Evolutionary conservation across 2,329 filamentous ascomycete genomes (phyloP).

Genomic region (Pestalotiopsis sp.): DNA sequence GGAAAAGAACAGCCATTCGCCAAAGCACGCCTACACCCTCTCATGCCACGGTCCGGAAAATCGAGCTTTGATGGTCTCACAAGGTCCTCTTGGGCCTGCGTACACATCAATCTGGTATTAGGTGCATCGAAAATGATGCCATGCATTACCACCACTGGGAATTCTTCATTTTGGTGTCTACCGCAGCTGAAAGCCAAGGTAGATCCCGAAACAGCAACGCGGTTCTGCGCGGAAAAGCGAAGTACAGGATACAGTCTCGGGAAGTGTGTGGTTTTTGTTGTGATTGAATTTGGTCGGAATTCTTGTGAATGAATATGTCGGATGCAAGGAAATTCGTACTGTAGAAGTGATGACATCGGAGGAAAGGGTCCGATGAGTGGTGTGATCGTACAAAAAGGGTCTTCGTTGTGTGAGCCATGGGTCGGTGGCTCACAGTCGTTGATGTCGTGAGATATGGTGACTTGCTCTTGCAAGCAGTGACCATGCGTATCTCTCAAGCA

Average conservation of each 20-base stretch:
- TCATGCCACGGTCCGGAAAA: slow-evolving; percentile 18
- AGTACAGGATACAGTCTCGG: slow-evolving; percentile 9
- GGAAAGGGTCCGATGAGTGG: slow-evolving; percentile 19
- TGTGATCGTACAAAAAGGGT: slow-evolving; percentile 20
- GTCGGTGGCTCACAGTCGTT: slow-evolving; percentile 20
- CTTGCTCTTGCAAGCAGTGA: slow-evolving; percentile 13
- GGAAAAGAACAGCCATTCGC: slow-evolving; percentile 14
- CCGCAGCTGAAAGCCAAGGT: slow-evolving; percentile 9
- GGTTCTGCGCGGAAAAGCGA: slow-evolving; percentile 14
- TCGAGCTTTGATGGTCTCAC: slow-evolving; percentile 18
- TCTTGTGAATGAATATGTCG: slow-evolving; percentile 18
- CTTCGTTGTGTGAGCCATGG: slow-evolving; percentile 19
- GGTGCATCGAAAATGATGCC: slow-evolving; percentile 14
- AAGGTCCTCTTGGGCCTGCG: slow-evolving; percentile 24
- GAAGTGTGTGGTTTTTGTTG: not conserved
- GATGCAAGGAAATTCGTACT: slow-evolving; percentile 28
- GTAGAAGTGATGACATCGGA: slow-evolving; percentile 20
- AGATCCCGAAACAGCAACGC: slow-evolving; percentile 10
- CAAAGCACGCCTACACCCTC: slow-evolving; percentile 17
- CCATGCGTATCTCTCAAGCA: slow-evolving; percentile 18
- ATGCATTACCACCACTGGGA: slow-evolving; percentile 10
- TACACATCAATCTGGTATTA: slow-evolving; percentile 12
- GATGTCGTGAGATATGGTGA: slow-evolving; percentile 14
- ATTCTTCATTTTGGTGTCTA: not conserved
- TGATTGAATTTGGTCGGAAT: slow-evolving; percentile 3